Evolutionary conservation across 148 eudicot genomes (phyloP).

Genomic region (Hydrangea macrophylla): DNA sequence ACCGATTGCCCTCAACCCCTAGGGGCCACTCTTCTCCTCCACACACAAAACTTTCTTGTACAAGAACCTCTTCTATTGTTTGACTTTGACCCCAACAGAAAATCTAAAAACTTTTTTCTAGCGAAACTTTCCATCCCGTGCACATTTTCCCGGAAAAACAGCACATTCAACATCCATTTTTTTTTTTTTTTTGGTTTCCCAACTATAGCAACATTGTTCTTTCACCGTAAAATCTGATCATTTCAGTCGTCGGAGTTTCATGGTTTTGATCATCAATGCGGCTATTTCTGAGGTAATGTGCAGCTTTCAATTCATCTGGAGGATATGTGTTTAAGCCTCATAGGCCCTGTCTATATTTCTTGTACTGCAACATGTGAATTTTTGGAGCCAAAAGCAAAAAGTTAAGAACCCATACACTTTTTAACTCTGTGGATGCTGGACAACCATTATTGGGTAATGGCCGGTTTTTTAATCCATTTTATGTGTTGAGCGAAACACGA

Average conservation of each 20-base stretch:
- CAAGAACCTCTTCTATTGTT: background rate
- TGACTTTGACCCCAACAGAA: background rate
- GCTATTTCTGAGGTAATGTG: constrained; percentile 8
- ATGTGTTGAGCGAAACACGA: constrained; percentile 1
- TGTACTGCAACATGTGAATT: background rate
- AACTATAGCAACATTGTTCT: background rate
- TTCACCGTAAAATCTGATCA: background rate
- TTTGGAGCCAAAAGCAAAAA: background rate
- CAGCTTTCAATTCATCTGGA: background rate
- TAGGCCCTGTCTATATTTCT: background rate
- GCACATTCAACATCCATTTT: background rate
- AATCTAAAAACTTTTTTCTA: background rate
- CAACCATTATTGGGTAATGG: too few species aligned
- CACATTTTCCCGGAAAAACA: background rate
- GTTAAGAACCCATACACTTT: background rate
- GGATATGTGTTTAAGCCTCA: background rate
- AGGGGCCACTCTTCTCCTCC: constrained; percentile 12
- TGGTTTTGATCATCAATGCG: background rate
- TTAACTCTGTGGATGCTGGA: background rate
- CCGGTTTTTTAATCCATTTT: too few species aligned
- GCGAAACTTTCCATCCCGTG: background rate
- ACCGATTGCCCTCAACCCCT: constrained; percentile 12
- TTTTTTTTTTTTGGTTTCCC: background rate
- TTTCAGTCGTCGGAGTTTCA: background rate
- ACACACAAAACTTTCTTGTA: background rate